Evolutionary conservation across 768 basidiomycete genomes (phyloP), one percentile per base, ranked within the genome.

Genomic region (Trametes cinnabarina): DNA sequence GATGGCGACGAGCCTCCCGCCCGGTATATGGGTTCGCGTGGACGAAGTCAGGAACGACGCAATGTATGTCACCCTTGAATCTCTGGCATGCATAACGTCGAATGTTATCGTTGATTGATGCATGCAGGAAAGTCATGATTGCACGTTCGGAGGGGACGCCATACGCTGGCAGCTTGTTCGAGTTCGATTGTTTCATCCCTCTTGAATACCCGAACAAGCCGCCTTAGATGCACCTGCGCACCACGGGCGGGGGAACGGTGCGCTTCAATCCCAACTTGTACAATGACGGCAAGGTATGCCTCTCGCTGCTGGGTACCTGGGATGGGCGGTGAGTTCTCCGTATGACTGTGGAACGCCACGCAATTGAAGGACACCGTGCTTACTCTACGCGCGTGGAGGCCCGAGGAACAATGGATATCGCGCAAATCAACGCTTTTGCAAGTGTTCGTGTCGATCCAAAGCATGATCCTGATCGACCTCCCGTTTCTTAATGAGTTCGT

Each of bases 71-170:
- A 47, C n/a, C 47, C 11, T 47, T 52, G 37, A 15, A n/a, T 1
- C 4, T 39, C 37, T 9, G 14, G 5, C 37, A 10, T 39, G 9
- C 37, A 39, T n/a, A 8, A 39, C 5, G 3, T 8, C 37, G 14
- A 39, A 39, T 39, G 10, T n/a, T n/a, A n/a, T 14, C 37, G 7
- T 8, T 39, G 11, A n/a, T n/a, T 39, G 37, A 39, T 39, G 15
- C 3, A 14, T 15, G 42, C 63, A 82, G 79, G 11, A 82, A 82
- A 62, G 72, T 81, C 35, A 77, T 84, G 76, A 83, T 84, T 51
- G 82, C 82, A 23, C 82, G 83, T 1, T 82, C 83, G 75, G 84
- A 84, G 69, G 83, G 81, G 39, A 87, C 85, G 22, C 87, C 86
- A 1, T 87, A 87, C 66, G 79, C 81, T 11, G 84, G 82, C 14